These are phyloP conservation scores for Leucocoprinus sp. DNA, from an alignment of 768 basidiomycete species.

Conservation along the genomic window DNA sequence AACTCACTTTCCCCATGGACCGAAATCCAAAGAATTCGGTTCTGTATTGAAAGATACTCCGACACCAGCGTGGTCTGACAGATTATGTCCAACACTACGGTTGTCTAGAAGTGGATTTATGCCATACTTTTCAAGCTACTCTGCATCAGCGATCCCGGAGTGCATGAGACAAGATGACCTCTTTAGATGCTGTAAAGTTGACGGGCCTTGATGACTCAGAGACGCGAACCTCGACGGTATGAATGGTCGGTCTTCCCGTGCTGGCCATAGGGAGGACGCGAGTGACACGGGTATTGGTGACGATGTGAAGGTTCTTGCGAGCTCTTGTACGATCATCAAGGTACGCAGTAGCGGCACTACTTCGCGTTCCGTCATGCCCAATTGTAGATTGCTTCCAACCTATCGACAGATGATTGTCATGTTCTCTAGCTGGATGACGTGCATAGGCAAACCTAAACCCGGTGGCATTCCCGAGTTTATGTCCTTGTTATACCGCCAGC, in stretches of 20 bases:
- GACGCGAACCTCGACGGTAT: constrained; percentile 7
- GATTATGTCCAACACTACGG: constrained; percentile 2
- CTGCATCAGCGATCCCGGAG: constrained; percentile 5
- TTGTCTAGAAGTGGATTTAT: neutral
- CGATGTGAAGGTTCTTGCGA: constrained; percentile 22
- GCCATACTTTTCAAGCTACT: neutral
- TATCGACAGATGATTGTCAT: neutral
- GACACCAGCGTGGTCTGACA: constrained; percentile 2
- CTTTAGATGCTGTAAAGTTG: constrained; percentile 1
- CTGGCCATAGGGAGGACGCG: constrained; percentile 8
- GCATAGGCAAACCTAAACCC: constrained; percentile 3
- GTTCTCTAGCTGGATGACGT: neutral
- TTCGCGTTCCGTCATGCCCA: constrained; percentile 9
- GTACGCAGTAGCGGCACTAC: constrained; percentile 12
- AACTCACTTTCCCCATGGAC: constrained; percentile 3
- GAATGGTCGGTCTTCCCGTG: neutral
- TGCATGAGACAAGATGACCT: constrained; percentile 6
- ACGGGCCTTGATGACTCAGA: neutral
- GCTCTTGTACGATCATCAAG: constrained; percentile 15
- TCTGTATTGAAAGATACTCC: neutral
- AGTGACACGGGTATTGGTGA: constrained; percentile 18
- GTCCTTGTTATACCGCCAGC: constrained; percentile 11
- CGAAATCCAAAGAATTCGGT: neutral
- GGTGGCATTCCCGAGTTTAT: constrained; percentile 10
- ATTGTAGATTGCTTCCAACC: constrained; percentile 12